phyloP scores from a whole-genome alignment of 2,329 filamentous ascomycete species.

The Colletotrichum filicis region DNA sequence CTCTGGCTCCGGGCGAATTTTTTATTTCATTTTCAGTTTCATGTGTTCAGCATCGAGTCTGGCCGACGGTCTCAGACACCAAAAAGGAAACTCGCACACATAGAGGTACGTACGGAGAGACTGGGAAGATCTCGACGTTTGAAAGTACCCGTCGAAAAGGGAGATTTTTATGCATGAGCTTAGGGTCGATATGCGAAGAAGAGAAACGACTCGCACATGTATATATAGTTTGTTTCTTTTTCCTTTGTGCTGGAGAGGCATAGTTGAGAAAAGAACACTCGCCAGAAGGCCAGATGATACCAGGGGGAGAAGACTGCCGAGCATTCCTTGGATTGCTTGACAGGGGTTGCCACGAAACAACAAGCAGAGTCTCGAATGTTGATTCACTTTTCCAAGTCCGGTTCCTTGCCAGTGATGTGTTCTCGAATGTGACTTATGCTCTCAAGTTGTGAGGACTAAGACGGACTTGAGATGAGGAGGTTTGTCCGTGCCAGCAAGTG shows the following conservation, averaged over 20 bases:
- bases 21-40: constrained; percentile 6
- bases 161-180: constrained; percentile 32
- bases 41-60: constrained; percentile 29
- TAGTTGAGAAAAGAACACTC: constrained; percentile 24
- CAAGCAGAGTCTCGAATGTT: constrained; percentile 30
- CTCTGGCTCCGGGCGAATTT: constrained; percentile 27
- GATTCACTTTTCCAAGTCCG: background rate
- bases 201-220: constrained; percentile 36
- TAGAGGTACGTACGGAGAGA: constrained; percentile 27
- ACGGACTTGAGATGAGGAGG: too few relatives aligned
- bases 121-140: constrained; percentile 28
- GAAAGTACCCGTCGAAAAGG: constrained; percentile 27
- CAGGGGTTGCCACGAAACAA: constrained; percentile 17
- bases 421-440: too few relatives aligned
- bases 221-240: constrained; percentile 37
- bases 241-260: constrained; percentile 29
- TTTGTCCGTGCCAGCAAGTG: too few relatives aligned
- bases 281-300: constrained; percentile 35
- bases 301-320: constrained; percentile 30
- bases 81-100: constrained; percentile 33
- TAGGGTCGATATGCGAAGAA: constrained; percentile 32
- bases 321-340: background rate
- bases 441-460: too few relatives aligned
- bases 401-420: background rate
- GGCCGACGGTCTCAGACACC: constrained; percentile 17